Evolutionary conservation across 2,329 filamentous ascomycete species (phyloP), one percentile per base, ranked within the genome.

Genomic region (Aschersonia sp.): DNA sequence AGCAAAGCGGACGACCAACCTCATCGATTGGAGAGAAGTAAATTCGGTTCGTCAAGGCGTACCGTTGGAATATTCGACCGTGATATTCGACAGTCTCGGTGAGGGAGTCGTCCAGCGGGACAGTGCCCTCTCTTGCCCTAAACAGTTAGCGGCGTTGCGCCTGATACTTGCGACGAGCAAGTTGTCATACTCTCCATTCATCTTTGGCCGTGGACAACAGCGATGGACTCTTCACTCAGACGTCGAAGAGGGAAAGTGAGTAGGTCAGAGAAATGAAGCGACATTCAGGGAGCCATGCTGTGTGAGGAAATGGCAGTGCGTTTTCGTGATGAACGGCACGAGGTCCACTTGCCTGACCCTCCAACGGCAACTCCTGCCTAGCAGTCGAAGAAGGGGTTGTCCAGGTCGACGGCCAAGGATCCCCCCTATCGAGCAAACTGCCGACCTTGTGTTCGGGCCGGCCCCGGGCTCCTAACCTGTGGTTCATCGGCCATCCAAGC

Each of bases 11-110:
- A 44, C 32, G 30, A 55, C 65, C 56, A 70, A 85, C 84, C 71
- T 86, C 82, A 58, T 88, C 84, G 49, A 84, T 70, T 6, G 84
- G 84, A 44, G 70, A 76, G 55, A 84, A 82, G 59, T 84, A 85
- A 52, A 78, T 74, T 38, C 69, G 70, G 54, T 82, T 78, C 31
- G 80, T 72, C 47, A 87, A 61, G 28, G 83, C 74, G 65, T 82
- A 80, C 58, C 73, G 73, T 54, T 88, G 84, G 60, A 79, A 88
- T 44, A 74, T 71, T 58, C 84, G 73, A 51, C 78, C 79, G 60
- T 81, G 70, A 53, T 81, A 67, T 12, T 70, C 67, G 50, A 83
- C 64, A 4, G 75, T 80, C 56, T 82, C 73, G 53, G 75, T 67
- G 57, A 77, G 78, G 43, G 65, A 65, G 48, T 73, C 71, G 61